These are phyloP conservation scores for Aspergillus pseudoterreus DNA, from an alignment of 2,329 filamentous ascomycete species.

Conservation along the genomic window DNA sequence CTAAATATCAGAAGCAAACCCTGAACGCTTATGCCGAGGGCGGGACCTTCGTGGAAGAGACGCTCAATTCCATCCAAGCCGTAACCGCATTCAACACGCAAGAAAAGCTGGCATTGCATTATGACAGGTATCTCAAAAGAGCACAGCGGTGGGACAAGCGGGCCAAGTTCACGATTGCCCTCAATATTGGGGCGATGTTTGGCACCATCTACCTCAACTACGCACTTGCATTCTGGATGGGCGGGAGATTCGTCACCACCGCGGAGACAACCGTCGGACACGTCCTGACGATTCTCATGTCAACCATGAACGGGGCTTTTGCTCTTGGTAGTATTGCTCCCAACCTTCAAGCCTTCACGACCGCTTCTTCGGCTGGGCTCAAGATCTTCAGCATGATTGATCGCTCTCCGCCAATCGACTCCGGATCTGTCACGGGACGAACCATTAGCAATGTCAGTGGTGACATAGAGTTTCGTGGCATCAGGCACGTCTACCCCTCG, in stretches of 20 bases:
- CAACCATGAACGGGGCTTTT: neutral
- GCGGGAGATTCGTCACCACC: neutral
- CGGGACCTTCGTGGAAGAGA: slow-evolving; percentile 46
- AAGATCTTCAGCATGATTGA: neutral
- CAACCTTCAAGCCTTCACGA: neutral
- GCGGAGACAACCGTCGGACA: neutral
- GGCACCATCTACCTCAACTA: slow-evolving; percentile 15
- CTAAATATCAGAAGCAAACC: slow-evolving; percentile 23
- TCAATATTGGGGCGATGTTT: neutral
- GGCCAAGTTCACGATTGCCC: neutral
- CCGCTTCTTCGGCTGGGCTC: neutral
- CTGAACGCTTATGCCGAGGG: slow-evolving; percentile 43
- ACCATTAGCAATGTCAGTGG: slow-evolving; percentile 4
- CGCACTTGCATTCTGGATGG: neutral
- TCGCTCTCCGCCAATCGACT: neutral
- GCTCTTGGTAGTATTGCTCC: neutral
- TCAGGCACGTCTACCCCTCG: slow-evolving; percentile 32
- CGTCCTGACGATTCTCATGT: neutral
- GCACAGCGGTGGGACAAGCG: neutral
- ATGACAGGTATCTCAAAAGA: neutral
- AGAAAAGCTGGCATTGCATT: neutral
- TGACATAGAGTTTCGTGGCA: slow-evolving; percentile 36
- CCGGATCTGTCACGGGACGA: slow-evolving; percentile 16
- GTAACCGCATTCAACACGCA: slow-evolving; percentile 41
- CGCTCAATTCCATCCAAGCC: slow-evolving; percentile 46